Evolutionary conservation across 208 protist species (phyloP), one percentile per base, ranked within the genome.

Genomic region (Crithidia fasciculata): DNA sequence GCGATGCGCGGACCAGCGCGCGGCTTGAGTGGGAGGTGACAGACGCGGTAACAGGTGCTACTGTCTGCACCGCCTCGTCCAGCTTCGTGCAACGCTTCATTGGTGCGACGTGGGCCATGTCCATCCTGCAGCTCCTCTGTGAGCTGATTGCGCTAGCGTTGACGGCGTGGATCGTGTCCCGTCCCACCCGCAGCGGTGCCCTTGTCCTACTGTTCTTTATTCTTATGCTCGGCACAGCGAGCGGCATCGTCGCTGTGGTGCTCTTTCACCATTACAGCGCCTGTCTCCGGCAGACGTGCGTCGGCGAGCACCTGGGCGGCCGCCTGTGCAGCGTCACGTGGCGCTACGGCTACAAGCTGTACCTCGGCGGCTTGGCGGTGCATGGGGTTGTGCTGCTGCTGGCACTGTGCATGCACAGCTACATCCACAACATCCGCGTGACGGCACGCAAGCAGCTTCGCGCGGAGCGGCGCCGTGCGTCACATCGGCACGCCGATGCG

Each of bases 371-470:
- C 2, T 57, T 81, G 56, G 76, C 70, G 3, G 62, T 95, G 56
- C 74, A 93, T 57, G 81, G 76, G n/a, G 45, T 83, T 13, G 65
- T 69, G 18, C 67, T 78, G 43, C 44, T 91, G 49, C 60, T 88
- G n/a, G 61, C 74, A n/a, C 36, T 93, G 45, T 90, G 75, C 61
- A 84, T 93, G 72, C 73, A 79, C 64, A 84, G 78, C 52, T 93
- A 85, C 59, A 82, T 88, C 9, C 57, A 82, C 40, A 78, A 72
- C 44, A 79, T 93, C 9, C 78, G 82, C 37, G 60, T 54, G 41
- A 71, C 63, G 6, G 73, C 80, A 16, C 49, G 52, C 0, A 39
- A 71, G 37, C 74, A 85, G 54, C 76, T 91, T 16, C 70, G 62
- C 5, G 40, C 44, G 37, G 86, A 71, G 66, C 80, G 83, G 12